Evolutionary conservation across 192 early-diverging fungal genomes (phyloP).

Genomic region (Funneliformis mosseae): DNA sequence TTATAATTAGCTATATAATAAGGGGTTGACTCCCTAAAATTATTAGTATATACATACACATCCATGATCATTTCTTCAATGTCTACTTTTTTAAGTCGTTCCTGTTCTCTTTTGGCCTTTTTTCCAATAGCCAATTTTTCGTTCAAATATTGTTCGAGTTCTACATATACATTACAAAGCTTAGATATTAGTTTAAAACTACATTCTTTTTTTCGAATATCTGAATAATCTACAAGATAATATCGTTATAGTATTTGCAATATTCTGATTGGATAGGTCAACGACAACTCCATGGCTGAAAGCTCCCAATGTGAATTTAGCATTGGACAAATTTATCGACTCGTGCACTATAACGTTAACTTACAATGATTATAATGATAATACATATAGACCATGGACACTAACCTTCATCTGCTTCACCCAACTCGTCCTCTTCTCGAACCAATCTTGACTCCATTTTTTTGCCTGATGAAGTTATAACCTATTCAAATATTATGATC

Average conservation of each 20-base stretch:
- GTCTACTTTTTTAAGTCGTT: constrained; percentile 40
- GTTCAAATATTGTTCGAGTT: constrained; percentile 54
- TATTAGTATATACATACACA: constrained; percentile 39
- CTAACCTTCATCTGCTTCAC: constrained; percentile 58
- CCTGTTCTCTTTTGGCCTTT: constrained; percentile 46
- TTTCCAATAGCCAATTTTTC: constrained; percentile 51
- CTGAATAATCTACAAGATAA: too few relatives aligned
- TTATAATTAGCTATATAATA: background rate
- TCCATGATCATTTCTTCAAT: constrained; percentile 57
- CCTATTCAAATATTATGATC: background rate
- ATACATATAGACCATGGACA: background rate
- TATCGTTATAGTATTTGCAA: too few relatives aligned
- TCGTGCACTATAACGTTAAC: background rate
- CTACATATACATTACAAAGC: constrained; percentile 26
- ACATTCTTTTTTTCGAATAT: too few relatives aligned
- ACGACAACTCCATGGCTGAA: too few relatives aligned
- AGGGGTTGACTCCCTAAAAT: too few relatives aligned
- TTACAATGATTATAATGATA: background rate
- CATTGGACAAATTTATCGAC: background rate
- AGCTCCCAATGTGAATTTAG: too few relatives aligned
- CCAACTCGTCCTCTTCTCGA: constrained; percentile 62
- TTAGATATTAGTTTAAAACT: background rate
- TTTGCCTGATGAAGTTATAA: background rate
- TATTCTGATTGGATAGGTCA: too few relatives aligned
- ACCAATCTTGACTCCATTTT: constrained; percentile 45